These are phyloP conservation scores for Komagataella phaffii DNA, from an alignment of 805 yeast genomes.

Conservation along the genomic window DNA sequence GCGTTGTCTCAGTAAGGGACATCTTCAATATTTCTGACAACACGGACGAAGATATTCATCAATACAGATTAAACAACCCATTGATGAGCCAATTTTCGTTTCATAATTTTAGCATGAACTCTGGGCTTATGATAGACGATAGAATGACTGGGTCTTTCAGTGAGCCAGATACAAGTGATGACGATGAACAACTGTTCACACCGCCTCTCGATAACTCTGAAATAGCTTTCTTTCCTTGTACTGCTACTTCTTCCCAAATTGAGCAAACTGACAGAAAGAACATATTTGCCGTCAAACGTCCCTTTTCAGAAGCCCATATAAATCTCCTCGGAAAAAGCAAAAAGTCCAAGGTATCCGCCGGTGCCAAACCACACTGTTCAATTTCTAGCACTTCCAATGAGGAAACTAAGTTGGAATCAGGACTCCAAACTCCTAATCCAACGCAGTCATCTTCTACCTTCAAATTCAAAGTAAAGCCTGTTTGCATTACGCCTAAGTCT, in stretches of 20 bases:
- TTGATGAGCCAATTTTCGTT: neutral
- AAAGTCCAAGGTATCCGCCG: neutral
- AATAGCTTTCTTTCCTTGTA: neutral
- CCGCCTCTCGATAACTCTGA: neutral
- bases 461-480: neutral
- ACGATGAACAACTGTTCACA: neutral
- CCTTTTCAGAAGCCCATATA: neutral
- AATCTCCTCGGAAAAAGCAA: neutral
- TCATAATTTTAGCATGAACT: neutral
- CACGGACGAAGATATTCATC: neutral
- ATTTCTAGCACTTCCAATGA: neutral
- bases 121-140: neutral
- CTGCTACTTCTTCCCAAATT: neutral
- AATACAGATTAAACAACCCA: neutral
- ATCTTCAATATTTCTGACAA: neutral
- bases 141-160: neutral
- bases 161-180: neutral
- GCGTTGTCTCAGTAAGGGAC: neutral
- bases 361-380: neutral
- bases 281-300: neutral
- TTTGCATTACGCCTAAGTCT: neutral
- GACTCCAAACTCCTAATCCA: neutral
- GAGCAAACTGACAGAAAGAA: neutral
- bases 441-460: neutral
- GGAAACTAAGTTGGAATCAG: neutral